Conservation (phyloP, 441 rosid species). For the Euphorbia celastroides region DNA sequence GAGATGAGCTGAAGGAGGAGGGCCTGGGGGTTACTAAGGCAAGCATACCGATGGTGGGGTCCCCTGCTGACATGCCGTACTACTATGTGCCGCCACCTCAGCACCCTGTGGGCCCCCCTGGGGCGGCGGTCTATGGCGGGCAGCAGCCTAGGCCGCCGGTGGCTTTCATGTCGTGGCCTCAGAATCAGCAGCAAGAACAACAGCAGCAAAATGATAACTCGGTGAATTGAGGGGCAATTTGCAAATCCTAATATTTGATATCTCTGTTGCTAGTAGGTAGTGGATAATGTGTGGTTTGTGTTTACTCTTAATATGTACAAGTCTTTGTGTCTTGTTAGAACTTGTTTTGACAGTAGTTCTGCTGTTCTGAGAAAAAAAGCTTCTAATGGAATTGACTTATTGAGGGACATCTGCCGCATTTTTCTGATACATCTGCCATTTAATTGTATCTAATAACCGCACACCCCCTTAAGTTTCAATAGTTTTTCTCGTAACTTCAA, state of each 20-base stretch:
- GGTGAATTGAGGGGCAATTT: neutral
- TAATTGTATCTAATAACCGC: no score
- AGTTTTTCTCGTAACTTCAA: no score
- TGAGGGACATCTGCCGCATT: no score
- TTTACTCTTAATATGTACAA: constrained; percentile 4
- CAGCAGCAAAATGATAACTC: constrained; percentile 37
- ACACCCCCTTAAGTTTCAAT: no score
- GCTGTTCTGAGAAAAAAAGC: neutral
- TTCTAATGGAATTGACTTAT: neutral
- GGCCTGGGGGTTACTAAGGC: constrained; percentile 78
- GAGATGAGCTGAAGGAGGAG: constrained; percentile 83
- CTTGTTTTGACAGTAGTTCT: neutral
- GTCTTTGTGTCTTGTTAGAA: neutral
- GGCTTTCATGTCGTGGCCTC: constrained; percentile 61
- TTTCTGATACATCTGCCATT: no score
- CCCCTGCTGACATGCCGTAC: constrained; percentile 57
- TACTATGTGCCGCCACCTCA: constrained; percentile 53
- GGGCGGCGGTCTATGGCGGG: constrained; percentile 35
- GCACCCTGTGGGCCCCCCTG: constrained; percentile 46
- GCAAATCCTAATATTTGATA: neutral
- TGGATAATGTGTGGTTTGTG: constrained; percentile 16
- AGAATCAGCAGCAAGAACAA: constrained; percentile 41
- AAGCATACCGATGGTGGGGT: constrained; percentile 49
- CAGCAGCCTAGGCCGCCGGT: constrained; percentile 49
- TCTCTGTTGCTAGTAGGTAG: constrained; percentile 13